phyloP scores from a whole-genome alignment of 139 green algal genomes.

The Chlamydomonas schloesseri region DNA sequence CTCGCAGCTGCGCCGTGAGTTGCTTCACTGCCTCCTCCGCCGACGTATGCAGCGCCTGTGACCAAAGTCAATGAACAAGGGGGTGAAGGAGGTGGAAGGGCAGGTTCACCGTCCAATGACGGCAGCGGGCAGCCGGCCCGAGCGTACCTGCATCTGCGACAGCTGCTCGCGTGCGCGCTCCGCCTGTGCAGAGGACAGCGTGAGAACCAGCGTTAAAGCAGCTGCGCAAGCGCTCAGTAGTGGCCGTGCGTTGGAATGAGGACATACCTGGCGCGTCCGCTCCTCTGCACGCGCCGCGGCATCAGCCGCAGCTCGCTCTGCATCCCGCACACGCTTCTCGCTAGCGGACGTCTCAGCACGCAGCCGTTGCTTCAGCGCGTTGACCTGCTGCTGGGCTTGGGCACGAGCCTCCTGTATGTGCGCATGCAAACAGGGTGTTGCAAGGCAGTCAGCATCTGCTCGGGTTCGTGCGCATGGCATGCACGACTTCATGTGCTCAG shows the following conservation, averaged over 20 bases:
- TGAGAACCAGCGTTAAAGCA: too few species aligned
- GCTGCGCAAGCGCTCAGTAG: too few species aligned
- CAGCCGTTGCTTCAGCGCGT: neutral
- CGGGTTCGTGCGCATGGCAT: too few species aligned
- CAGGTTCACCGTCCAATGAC: too few species aligned
- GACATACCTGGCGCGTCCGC: neutral
- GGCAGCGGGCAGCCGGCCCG: too few species aligned
- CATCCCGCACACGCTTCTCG: neutral
- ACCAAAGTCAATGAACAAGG: neutral
- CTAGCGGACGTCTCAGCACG: neutral
- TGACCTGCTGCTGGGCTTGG: neutral
- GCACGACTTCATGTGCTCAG: too few species aligned
- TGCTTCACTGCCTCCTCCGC: slow-evolving; percentile 21
- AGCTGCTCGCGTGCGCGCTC: slow-evolving; percentile 25
- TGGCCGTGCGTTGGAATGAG: too few species aligned
- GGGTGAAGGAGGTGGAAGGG: too few species aligned
- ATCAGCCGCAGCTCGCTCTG: neutral
- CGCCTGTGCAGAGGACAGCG: too few species aligned
- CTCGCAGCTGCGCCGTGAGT: slow-evolving; percentile 10
- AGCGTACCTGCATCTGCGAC: slow-evolving; percentile 7
- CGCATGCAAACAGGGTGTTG: too few species aligned
- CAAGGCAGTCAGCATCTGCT: too few species aligned
- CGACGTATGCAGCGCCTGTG: slow-evolving; percentile 16
- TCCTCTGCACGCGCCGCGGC: slow-evolving; percentile 9
- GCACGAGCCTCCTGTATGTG: neutral